Percentiles rank a stretch among this genome's conserved stretches.
Evolutionary conservation across 139 green algal species (phyloP).

Genomic region (Picochlorum sp.): DNA sequence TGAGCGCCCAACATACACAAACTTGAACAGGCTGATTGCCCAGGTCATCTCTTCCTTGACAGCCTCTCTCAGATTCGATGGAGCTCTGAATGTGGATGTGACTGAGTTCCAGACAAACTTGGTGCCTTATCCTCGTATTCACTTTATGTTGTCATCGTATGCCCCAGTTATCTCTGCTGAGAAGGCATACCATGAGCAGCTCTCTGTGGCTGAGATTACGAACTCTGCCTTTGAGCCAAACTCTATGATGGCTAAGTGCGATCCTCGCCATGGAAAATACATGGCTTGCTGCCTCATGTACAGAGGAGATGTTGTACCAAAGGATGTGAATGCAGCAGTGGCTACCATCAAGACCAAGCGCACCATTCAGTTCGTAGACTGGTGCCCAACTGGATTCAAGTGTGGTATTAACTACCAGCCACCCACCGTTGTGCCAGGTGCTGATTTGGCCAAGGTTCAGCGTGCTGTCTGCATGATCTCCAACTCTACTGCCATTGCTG

Average conservation of each 20-base stretch:
- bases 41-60: slow-evolving; percentile 95
- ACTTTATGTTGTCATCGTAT: slow-evolving; percentile 98
- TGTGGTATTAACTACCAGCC: slow-evolving; percentile 99
- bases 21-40: slow-evolving; percentile 86
- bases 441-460: slow-evolving; percentile 98
- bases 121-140: slow-evolving; percentile 97
- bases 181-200: slow-evolving; percentile 99
- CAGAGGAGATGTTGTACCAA: slow-evolving; percentile 97
- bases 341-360: slow-evolving; percentile 99
- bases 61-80: slow-evolving; percentile 89
- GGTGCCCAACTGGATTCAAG: slow-evolving; percentile 99
- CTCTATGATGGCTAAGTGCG: slow-evolving; percentile 96
- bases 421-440: slow-evolving; percentile 91
- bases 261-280: slow-evolving; percentile 94
- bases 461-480: slow-evolving; percentile 99
- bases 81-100: slow-evolving; percentile 93
- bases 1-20: slow-evolving; percentile 94
- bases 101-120: slow-evolving; percentile 99
- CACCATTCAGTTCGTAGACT: slow-evolving; percentile 98
- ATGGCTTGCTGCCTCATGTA: slow-evolving; percentile 99
- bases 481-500: slow-evolving; percentile 97
- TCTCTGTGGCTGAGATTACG: slow-evolving; percentile 96
- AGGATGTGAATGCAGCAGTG: slow-evolving; percentile 96
- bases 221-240: slow-evolving; percentile 91
- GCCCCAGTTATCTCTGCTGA: slow-evolving; percentile 95